Percentiles rank a stretch among this genome's conserved stretches.
These are phyloP conservation scores for Wakefieldia striispora DNA, from an alignment of 768 basidiomycete genomes.

Conservation along the genomic window DNA sequence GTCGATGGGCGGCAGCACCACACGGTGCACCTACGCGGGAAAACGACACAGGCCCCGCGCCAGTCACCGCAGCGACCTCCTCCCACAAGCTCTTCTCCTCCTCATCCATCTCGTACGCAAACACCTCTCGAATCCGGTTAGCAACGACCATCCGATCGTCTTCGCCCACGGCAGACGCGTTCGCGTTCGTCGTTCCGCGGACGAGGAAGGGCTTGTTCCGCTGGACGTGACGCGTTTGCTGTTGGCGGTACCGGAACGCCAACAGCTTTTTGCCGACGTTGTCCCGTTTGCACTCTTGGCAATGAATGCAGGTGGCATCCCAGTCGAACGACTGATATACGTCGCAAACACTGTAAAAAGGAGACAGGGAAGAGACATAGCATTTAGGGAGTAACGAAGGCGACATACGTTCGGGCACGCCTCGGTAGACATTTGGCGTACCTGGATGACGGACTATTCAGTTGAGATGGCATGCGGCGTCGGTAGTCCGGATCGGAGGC, in stretches of 20 bases:
- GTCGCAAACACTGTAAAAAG: slow-evolving; percentile 24
- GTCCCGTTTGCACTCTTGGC: slow-evolving; percentile 29
- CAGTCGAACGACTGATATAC: slow-evolving; percentile 17
- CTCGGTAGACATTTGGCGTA: slow-evolving; percentile 15
- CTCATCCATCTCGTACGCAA: slow-evolving; percentile 22
- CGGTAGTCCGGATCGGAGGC: slow-evolving; percentile 16
- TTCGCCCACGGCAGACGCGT: neutral
- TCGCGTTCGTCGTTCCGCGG: neutral
- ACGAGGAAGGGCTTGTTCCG: neutral
- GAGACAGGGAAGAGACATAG: slow-evolving; percentile 3
- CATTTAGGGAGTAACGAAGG: neutral
- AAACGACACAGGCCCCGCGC: slow-evolving; percentile 11
- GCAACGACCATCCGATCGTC: slow-evolving; percentile 11
- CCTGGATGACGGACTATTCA: slow-evolving; percentile 19
- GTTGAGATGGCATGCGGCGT: slow-evolving; percentile 22
- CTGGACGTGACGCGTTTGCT: slow-evolving; percentile 5
- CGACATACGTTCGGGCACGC: slow-evolving; percentile 30
- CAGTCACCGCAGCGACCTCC: slow-evolving; percentile 27
- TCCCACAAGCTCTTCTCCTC: slow-evolving; percentile 30
- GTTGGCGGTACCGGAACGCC: slow-evolving; percentile 18
- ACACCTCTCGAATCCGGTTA: slow-evolving; percentile 10
- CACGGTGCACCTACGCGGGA: slow-evolving; percentile 14
- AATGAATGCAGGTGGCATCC: slow-evolving; percentile 25
- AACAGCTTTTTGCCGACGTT: slow-evolving; percentile 25
- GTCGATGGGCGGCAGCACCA: neutral